Percentiles rank a stretch among this genome's conserved stretches.
phyloP scores from a whole-genome alignment of 306 rosid species.

The Casuarina glauca region DNA sequence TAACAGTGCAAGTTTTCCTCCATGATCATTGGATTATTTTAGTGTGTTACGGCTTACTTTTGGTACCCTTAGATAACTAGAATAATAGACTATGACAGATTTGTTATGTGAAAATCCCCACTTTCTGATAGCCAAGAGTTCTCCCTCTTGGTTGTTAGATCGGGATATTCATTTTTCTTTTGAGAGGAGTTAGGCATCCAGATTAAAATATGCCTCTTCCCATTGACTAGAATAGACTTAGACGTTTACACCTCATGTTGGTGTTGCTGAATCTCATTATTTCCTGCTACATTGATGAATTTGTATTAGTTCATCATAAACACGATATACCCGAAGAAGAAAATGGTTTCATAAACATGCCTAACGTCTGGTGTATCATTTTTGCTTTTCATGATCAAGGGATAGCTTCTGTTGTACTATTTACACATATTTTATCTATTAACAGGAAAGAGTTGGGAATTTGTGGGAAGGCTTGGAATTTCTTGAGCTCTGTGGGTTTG shows the following conservation, averaged over 20 bases:
- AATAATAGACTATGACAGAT: background rate
- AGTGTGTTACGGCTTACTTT: background rate
- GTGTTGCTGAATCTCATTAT: conserved; percentile 5
- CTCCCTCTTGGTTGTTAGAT: background rate
- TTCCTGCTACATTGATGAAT: background rate
- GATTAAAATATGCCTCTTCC: background rate
- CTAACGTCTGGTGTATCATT: no score
- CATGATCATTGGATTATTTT: background rate
- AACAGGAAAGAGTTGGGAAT: conserved; percentile 88
- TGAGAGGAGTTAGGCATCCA: background rate
- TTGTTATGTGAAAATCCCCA: background rate
- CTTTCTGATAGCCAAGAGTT: background rate
- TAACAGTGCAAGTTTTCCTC: background rate
- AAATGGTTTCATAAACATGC: no score
- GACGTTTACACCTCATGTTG: background rate
- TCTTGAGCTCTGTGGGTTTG: conserved; percentile 88
- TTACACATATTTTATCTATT: background rate
- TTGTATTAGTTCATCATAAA: background rate
- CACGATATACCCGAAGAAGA: background rate
- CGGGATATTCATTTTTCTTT: background rate
- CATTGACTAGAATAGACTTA: background rate
- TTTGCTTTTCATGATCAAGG: background rate
- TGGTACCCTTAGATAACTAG: background rate
- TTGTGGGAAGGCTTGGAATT: conserved; percentile 67
- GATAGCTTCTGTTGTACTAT: background rate